Evolutionary conservation across 1,139 yeast genomes (phyloP), one percentile per base, ranked within the genome.

Genomic region (Blastobotrys petasosporus): DNA sequence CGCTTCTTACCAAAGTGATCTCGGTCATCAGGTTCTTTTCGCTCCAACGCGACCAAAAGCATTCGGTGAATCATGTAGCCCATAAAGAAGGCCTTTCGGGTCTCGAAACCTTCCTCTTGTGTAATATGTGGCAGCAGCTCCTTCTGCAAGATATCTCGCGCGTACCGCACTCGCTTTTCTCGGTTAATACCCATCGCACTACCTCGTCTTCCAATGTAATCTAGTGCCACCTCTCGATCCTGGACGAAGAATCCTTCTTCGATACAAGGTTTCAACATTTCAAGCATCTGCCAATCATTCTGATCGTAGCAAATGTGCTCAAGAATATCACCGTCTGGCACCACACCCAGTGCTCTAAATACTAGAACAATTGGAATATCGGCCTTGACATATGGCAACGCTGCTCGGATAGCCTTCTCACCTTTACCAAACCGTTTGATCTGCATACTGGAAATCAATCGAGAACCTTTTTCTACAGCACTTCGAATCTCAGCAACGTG

Each of bases 1-100:
- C 99, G 82, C 72, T 92, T 92, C 67, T 88, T 92, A 67, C 99
- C 99, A 67, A 92, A 94, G 70, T 92, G 98, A 74, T 92, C 99
- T 77, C 99, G 87, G 69, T 92, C 98, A 68, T 94, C 98, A 49
- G 94, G 95, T 65, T 92, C 98, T 58, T 90, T 86, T 73, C 99
- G 83, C 65, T 90, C 98, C 58, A 94, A 75, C 30, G 98, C 97
- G 75, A 96, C 88, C 50, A 92, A 74, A 58, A 94, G 77, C 70
- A 94, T 76, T 69, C 97, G 78, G 69, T 92, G 94, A 47, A 92
- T 95, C 94, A 92, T 92, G 70, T 92, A 92, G 58, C 99, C 99
- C 60, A 92, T 74, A 76, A 87, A 92, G 67, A 87, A 92, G 0
- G 98, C 97, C 67, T 92, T 92, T 71, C 97, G 80, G 39, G 96